These are phyloP conservation scores for Gynochthodes officinalis DNA, from an alignment of 257 asterid genomes.

Conservation along the genomic window DNA sequence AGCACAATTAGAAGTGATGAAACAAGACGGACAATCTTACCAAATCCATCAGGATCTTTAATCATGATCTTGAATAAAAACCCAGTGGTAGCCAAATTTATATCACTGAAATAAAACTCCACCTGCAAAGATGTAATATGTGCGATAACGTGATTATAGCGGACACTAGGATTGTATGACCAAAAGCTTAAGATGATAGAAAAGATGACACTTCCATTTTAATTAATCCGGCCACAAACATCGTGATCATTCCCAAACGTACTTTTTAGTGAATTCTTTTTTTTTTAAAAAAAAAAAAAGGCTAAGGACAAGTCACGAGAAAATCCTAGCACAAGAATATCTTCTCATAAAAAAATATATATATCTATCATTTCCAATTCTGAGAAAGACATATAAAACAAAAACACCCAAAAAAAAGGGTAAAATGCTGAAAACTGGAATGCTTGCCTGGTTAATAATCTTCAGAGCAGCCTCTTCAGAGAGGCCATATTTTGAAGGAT, in stretches of 20 bases:
- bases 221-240: no score
- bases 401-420: no score
- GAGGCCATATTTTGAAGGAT: slow-evolving; percentile 38
- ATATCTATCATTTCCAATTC: neutral
- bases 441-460: slow-evolving; percentile 63
- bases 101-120: slow-evolving; percentile 88
- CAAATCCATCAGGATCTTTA: slow-evolving; percentile 86
- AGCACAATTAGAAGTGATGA: neutral
- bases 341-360: neutral
- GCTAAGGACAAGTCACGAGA: no score
- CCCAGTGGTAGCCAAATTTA: slow-evolving; percentile 92
- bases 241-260: no score
- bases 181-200: neutral
- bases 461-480: slow-evolving; percentile 57
- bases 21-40: slow-evolving; percentile 38
- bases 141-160: neutral
- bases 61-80: slow-evolving; percentile 63
- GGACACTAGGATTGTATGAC: neutral
- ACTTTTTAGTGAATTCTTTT: no score
- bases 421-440: neutral
- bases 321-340: neutral
- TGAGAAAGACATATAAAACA: no score
- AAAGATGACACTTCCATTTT: neutral
- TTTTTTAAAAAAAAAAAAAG: no score
- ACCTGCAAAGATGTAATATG: slow-evolving; percentile 44